Percentiles rank a stretch among this genome's conserved stretches.
These are phyloP conservation scores for Geosmithia flava DNA, from an alignment of 2,329 filamentous ascomycete genomes.

Conservation along the genomic window DNA sequence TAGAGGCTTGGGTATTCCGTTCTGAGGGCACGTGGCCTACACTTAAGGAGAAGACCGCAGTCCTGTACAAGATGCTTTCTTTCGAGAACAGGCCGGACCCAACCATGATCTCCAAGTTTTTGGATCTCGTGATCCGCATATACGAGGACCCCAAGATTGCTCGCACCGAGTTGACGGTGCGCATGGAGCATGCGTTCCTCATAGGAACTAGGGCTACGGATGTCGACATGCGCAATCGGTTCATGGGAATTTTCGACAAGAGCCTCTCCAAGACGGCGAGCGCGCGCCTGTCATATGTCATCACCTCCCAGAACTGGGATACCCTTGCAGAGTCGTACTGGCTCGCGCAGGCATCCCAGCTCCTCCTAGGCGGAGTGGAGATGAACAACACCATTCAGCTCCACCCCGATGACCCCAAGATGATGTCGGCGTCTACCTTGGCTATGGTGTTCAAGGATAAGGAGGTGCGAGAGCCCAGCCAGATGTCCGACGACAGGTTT, in stretches of 20 bases:
- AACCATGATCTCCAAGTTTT: constrained; percentile 80
- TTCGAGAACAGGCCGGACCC: constrained; percentile 80
- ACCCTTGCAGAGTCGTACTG: constrained; percentile 91
- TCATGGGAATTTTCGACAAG: constrained; percentile 92
- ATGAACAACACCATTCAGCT: constrained; percentile 68
- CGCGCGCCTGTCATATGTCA: constrained; percentile 76
- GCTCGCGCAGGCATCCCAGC: constrained; percentile 87
- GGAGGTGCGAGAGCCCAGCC: constrained; percentile 48
- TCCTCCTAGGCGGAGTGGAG: constrained; percentile 84
- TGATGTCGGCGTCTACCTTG: constrained; percentile 60
- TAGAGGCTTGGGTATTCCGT: constrained; percentile 92
- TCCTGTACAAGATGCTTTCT: constrained; percentile 96
- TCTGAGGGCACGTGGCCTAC: constrained; percentile 93
- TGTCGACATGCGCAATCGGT: constrained; percentile 92
- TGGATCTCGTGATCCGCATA: constrained; percentile 92
- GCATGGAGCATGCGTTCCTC: constrained; percentile 96
- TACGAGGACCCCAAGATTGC: constrained; percentile 97
- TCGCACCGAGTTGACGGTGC: constrained; percentile 86
- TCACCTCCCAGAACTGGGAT: constrained; percentile 94
- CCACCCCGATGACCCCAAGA: constrained; percentile 72
- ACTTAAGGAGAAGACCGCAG: constrained; percentile 95
- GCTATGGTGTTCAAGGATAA: constrained; percentile 70
- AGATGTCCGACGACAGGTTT: constrained; percentile 72
- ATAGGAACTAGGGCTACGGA: constrained; percentile 89
- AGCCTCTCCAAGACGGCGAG: constrained; percentile 88